Evolutionary conservation across 176 grass and related monocot species (phyloP).

Genomic region (Avena eriantha): DNA sequence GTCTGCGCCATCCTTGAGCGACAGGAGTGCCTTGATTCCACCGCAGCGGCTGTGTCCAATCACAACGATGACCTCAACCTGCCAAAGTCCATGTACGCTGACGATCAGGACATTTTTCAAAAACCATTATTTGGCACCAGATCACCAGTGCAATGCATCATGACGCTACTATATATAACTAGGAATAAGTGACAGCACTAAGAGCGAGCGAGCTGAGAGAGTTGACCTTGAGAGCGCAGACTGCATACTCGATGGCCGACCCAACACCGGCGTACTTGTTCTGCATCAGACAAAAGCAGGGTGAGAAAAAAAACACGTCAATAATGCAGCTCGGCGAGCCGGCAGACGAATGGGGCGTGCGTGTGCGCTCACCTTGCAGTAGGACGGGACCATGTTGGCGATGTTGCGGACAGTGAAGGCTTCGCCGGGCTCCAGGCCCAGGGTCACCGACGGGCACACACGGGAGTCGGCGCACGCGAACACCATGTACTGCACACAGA

Average conservation of each 20-base stretch:
- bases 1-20: conserved; percentile 61
- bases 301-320: not conserved
- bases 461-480: conserved; percentile 93
- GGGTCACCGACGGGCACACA: conserved; percentile 92
- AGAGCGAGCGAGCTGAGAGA: not conserved
- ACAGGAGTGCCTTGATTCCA: conserved; percentile 91
- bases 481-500: conserved; percentile 85
- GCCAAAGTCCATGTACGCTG: not conserved
- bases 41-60: conserved; percentile 98
- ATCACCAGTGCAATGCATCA: conserved; percentile 15
- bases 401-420: conserved; percentile 97
- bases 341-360: not conserved
- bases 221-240: conserved; percentile 75
- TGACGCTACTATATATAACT: not conserved
- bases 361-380: conserved; percentile 56
- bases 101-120: not conserved
- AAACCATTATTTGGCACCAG: not conserved
- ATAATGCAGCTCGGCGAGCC: not conserved
- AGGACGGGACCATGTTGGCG: conserved; percentile 74
- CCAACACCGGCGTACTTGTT: conserved; percentile 62
- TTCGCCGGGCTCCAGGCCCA: conserved; percentile 86
- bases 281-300: conserved; percentile 40
- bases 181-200: not conserved
- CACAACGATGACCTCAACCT: conserved; percentile 78
- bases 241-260: conserved; percentile 87